Base-by-base conservation (phyloP, 2,329 filamentous ascomycete genomes). In the Botrytis fabae region DNA sequence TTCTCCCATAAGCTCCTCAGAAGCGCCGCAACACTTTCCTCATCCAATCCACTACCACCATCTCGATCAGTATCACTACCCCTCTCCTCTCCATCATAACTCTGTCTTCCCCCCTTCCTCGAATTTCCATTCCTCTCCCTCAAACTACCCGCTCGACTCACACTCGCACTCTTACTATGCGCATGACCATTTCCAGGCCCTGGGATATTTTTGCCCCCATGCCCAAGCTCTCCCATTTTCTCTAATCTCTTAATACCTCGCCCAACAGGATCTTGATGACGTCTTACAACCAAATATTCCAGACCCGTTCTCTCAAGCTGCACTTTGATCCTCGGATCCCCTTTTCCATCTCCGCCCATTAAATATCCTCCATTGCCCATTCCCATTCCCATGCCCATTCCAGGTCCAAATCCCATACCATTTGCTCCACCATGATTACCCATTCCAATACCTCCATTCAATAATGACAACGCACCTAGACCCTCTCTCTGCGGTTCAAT, bases 201-300 rank as follows among this genome's bases (percentile, higher is more conserved):
- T 32, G 84, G 84, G 32, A 89, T 89, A 54, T 83, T 83, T 74
- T 83, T 83, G 46, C 82, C 84, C 79, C 85, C 87, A 70, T 88
- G 84, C 44, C 83, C 80, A 12, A 86, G 86, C 0, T 88, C 86
- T 14, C 70, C 70, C 1, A 89, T 82, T 68, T 86, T 84, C 44
- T 85, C 81, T 18, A 91, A 80, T 40, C 89, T 84, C 40, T 81
- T 81, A 28, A 93, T 82, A 0, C 90, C 91, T 63, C 91, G 86
- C 7, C 87, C 88, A 28, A 93, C 85, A 0, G 92, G 91, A 77
- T 93, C 92, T 78, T 92, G 90, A 79, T 91, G 91, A 62, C 92
- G 85, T 71, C 91, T 87, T 48, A 94, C 90, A 14, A 93, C 91
- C n/a, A 90, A 85, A 80, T 93, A 93, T 79, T 93, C 91, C 81